These are phyloP conservation scores for Russula vinacea DNA, from an alignment of 768 basidiomycete genomes.

Conservation along the genomic window DNA sequence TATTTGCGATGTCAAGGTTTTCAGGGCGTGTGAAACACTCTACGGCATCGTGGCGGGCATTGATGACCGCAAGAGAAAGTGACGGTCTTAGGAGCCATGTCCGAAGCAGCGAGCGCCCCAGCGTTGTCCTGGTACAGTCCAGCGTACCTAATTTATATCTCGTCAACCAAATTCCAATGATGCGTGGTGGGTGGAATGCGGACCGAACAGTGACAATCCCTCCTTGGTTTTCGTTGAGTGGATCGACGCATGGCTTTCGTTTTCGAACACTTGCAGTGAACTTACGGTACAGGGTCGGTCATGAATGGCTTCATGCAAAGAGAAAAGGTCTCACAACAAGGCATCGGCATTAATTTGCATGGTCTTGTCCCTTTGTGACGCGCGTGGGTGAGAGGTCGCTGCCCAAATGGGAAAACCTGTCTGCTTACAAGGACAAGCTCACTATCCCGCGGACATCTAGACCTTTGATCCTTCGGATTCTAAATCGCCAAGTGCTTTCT, in stretches of 20 bases:
- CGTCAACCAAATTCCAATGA: not conserved
- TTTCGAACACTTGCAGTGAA: conserved; percentile 86
- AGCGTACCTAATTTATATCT: conserved; percentile 56
- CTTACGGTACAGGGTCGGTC: conserved; percentile 40
- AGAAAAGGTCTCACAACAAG: conserved; percentile 52
- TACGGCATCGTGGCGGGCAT: conserved; percentile 80
- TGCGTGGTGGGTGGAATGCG: conserved; percentile 21
- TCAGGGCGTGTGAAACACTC: conserved; percentile 69
- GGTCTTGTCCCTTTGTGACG: conserved; percentile 54
- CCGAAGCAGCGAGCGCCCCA: conserved; percentile 73
- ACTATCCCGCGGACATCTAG: conserved; percentile 72
- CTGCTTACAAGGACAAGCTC: conserved; percentile 58
- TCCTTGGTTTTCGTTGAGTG: conserved; percentile 85
- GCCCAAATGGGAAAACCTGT: conserved; percentile 1
- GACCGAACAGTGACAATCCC: conserved; percentile 85
- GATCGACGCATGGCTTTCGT: conserved; percentile 81
- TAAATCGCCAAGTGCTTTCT: conserved; percentile 59
- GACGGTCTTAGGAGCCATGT: conserved; percentile 91
- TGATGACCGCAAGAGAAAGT: conserved; percentile 62
- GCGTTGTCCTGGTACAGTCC: conserved; percentile 70
- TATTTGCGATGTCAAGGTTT: conserved; percentile 52
- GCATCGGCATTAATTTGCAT: conserved; percentile 96
- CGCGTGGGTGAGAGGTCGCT: not conserved
- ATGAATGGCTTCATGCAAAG: conserved; percentile 6
- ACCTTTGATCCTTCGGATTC: conserved; percentile 62